A percentile compares a stretch with the other conserved stretches of the same genome.
Evolutionary conservation across 148 eudicot genomes (phyloP).

Genomic region (Dianthus caryophyllus): DNA sequence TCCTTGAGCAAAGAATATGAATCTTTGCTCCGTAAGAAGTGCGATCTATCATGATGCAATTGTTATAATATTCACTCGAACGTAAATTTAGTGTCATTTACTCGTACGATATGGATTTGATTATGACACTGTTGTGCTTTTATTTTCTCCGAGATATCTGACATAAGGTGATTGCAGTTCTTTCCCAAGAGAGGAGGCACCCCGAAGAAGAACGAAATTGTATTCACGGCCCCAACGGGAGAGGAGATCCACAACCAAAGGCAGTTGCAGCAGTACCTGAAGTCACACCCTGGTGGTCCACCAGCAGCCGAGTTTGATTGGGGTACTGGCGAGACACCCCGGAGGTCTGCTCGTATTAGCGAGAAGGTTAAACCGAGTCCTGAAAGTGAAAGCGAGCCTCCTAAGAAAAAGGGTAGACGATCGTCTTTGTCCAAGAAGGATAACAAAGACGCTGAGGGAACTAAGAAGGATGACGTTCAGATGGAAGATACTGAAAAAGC

Average conservation of each 20-base stretch:
- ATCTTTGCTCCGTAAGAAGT: not conserved
- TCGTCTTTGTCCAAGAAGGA: conserved; percentile 44
- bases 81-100: not conserved
- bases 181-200: conserved; percentile 70
- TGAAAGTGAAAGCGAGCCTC: conserved; percentile 55
- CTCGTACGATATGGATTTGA: conserved; percentile 3
- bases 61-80: not conserved
- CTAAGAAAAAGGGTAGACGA: conserved; percentile 50
- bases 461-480: conserved; percentile 27
- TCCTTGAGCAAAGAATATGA: too few relatives aligned
- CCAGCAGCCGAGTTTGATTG: conserved; percentile 71
- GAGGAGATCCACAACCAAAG: conserved; percentile 71
- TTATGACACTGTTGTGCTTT: not conserved
- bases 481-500: conserved; percentile 28
- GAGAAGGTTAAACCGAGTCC: conserved; percentile 51
- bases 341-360: conserved; percentile 81
- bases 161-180: conserved; percentile 41
- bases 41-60: not conserved
- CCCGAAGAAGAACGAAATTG: conserved; percentile 65
- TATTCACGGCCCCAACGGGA: conserved; percentile 82
- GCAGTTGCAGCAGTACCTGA: conserved; percentile 80
- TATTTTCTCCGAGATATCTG: not conserved
- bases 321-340: conserved; percentile 83
- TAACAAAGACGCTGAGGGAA: conserved; percentile 35
- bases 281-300: conserved; percentile 79